phyloP scores from a whole-genome alignment of 805 yeast genomes.

The Lipomyces oligophaga region DNA sequence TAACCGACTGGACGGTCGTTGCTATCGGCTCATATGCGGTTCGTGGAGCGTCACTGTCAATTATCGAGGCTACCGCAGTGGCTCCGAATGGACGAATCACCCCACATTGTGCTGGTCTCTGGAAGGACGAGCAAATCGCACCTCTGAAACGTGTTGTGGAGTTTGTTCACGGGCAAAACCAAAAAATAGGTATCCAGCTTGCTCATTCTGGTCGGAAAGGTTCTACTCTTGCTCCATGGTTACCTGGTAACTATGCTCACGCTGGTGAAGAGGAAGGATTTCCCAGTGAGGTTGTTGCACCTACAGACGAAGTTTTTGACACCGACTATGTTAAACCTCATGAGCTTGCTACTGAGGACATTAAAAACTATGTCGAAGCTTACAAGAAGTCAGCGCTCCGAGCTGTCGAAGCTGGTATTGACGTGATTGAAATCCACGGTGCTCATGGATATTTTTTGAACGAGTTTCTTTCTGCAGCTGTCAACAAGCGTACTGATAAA shows the following conservation, averaged over 20 bases:
- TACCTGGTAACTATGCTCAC: conserved; percentile 18
- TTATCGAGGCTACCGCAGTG: conserved; percentile 48
- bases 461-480: conserved; percentile 45
- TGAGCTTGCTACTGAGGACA: conserved; percentile 42
- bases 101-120: conserved; percentile 49
- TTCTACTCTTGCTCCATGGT: conserved; percentile 37
- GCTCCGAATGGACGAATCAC: conserved; percentile 43
- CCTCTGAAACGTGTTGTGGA: conserved; percentile 43
- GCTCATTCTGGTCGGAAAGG: conserved; percentile 56
- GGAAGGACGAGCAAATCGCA: conserved; percentile 48
- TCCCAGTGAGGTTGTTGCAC: conserved; percentile 44
- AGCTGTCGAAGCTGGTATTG: conserved; percentile 53
- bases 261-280: conserved; percentile 26
- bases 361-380: conserved; percentile 41
- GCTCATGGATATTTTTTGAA: conserved; percentile 60
- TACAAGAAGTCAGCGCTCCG: conserved; percentile 49
- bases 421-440: conserved; percentile 61
- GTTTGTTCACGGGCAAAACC: conserved; percentile 43
- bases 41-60: conserved; percentile 49
- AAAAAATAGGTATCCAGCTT: conserved; percentile 50
- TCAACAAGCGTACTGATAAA: conserved; percentile 56
- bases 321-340: conserved; percentile 37
- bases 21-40: conserved; percentile 49
- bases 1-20: conserved; percentile 47
- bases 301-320: conserved; percentile 42